Conservation (phyloP, 2,329 filamentous ascomycete genomes). For the Phaeoacremonium minimum region DNA sequence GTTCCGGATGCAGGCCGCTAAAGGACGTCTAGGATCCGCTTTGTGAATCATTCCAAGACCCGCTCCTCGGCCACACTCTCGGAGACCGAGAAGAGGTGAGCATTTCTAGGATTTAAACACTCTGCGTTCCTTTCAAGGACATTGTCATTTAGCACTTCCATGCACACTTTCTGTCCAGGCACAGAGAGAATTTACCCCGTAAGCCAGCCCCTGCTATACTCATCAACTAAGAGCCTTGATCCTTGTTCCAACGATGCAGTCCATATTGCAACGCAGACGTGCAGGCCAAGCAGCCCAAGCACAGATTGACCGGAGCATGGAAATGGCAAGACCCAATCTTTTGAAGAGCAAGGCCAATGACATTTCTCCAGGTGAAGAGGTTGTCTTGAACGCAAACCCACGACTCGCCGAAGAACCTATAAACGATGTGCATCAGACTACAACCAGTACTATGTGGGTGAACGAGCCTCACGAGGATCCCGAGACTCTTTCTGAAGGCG, state of each 20-base stretch:
- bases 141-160: too few species aligned
- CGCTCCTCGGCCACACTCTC: too few species aligned
- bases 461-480: not conserved
- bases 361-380: not conserved
- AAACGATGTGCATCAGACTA: not conserved
- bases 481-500: not conserved
- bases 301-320: slow-evolving; percentile 15
- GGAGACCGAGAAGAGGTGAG: too few species aligned
- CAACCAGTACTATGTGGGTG: not conserved
- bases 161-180: too few species aligned
- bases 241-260: slow-evolving; percentile 13
- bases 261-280: slow-evolving; percentile 14
- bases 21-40: too few species aligned
- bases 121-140: too few species aligned
- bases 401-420: slow-evolving; percentile 1
- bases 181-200: too few species aligned
- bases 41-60: too few species aligned
- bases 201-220: not conserved
- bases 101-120: too few species aligned
- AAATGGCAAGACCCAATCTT: slow-evolving; percentile 11
- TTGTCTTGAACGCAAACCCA: not conserved
- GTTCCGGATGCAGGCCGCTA: too few species aligned
- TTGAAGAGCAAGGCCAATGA: slow-evolving; percentile 1
- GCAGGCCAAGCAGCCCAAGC: slow-evolving; percentile 13
- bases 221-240: not conserved